Base-by-base conservation (phyloP, 179 eudicot genomes). In the Beta corolliflora region DNA sequence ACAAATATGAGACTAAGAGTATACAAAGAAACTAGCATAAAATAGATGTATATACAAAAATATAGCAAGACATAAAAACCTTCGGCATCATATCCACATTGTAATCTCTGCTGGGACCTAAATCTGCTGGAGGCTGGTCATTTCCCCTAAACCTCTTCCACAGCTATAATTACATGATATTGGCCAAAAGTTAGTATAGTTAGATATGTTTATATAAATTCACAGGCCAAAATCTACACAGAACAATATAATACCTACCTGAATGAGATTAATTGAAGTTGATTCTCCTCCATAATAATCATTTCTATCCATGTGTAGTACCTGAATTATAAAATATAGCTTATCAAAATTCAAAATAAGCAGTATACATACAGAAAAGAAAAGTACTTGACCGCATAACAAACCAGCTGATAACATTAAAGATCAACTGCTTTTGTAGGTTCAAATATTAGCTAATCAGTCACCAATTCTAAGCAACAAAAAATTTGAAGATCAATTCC, bases 81-180 rank as follows among this genome's bases (percentile, higher is more conserved):
- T 93, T 93, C 0, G 98, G 98, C 56, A 91, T 84, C 97, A 93
- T 92, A 81, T 93, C 98, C 71, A 90, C 93, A 81, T 93, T 93
- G 81, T 93, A 93, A 66, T 93, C 98, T 85, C 85, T 90, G 92
- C 98, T 91, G 10, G 85, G 76, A 74, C 98, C 97, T 80, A 92
- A 85, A 11, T 79, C 78, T 67, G 86, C 93, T 21, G 93, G 91
- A 83, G 97, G 90, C 65, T 86, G 79, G 8, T 88, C 91, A 55
- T 85, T 79, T n/a, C 92, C 92, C 80, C 89, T 91, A 64, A 93
- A 93, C 23, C 89, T 88, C 87, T 90, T 92, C 98, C 98, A 93
- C 44, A 93, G 89, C 98, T 93, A 82, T 59, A 87, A 53, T 79
- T 36, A 77, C 29, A 77, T 19, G 44, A 16, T 44, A 73, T 54